A percentile compares a stretch with the other conserved stretches of the same genome.
Evolutionary conservation across 495 filamentous ascomycete genomes (phyloP).

Genomic region (Pyrenula massariospora): DNA sequence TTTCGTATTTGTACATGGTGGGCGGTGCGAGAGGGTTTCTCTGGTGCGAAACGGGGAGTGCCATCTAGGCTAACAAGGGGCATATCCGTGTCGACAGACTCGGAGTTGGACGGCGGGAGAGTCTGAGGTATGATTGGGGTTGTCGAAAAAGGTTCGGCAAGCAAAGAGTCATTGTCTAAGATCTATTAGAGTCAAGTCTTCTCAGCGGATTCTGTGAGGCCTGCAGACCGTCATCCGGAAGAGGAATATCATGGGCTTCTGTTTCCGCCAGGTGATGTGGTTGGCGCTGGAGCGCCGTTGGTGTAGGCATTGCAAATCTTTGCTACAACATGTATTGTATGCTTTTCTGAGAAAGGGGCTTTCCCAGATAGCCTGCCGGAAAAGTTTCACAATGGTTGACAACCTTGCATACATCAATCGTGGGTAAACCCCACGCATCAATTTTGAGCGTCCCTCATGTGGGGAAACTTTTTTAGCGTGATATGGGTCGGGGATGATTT

Average conservation of each 20-base stretch:
- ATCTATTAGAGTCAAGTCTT: conserved; percentile 12
- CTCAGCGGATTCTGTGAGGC: background rate
- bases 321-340: background rate
- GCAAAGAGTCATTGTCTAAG: background rate
- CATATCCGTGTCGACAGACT: background rate
- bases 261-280: conserved; percentile 36
- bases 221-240: conserved; percentile 17
- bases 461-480: conserved; percentile 9
- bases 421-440: background rate
- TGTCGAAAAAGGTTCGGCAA: background rate
- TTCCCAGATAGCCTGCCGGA: no score
- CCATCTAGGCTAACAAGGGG: conserved; percentile 5
- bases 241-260: conserved; percentile 13
- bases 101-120: background rate
- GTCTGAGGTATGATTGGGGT: background rate
- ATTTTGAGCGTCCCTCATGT: conserved; percentile 3
- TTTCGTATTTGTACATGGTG: background rate
- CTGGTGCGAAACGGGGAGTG: conserved; percentile 15
- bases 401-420: no score
- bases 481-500: conserved; percentile 9
- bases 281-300: conserved; percentile 53
- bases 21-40: conserved; percentile 11
- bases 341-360: background rate
- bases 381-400: no score
- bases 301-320: conserved; percentile 48